Evolutionary conservation across 805 yeast genomes (phyloP).

Genomic region (Kurtzmaniella cleridarum): DNA sequence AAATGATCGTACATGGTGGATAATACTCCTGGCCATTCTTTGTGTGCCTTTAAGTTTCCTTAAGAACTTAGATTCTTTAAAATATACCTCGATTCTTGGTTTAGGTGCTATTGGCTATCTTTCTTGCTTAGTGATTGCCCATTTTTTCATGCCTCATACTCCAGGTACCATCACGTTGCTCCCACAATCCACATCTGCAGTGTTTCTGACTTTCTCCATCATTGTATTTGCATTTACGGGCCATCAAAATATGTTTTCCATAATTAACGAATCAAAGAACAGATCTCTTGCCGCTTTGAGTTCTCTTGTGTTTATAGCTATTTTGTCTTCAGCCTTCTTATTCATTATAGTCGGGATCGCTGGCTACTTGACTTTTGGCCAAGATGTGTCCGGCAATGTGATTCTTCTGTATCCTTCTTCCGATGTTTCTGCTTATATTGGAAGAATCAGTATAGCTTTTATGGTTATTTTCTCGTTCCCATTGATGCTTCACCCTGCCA

Average conservation of each 20-base stretch:
- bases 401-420: constrained; percentile 70
- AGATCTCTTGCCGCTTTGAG: constrained; percentile 38
- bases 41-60: constrained; percentile 66
- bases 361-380: constrained; percentile 88
- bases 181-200: constrained; percentile 41
- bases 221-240: constrained; percentile 94
- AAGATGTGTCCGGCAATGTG: constrained; percentile 70
- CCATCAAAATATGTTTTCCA: constrained; percentile 90
- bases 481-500: constrained; percentile 83
- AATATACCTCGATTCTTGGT: constrained; percentile 81
- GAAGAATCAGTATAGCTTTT: constrained; percentile 73
- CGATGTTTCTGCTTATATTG: constrained; percentile 58
- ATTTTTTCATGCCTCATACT: constrained; percentile 56
- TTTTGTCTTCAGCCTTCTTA: constrained; percentile 53
- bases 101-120: constrained; percentile 75
- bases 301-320: constrained; percentile 43
- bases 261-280: constrained; percentile 72
- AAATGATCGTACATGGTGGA: constrained; percentile 50
- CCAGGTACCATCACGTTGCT: constrained; percentile 29
- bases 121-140: constrained; percentile 66
- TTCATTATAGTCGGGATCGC: constrained; percentile 71
- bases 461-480: constrained; percentile 85
- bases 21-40: constrained; percentile 39
- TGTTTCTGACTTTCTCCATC: constrained; percentile 75
- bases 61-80: constrained; percentile 72